Conservation (phyloP, 1,284 basidiomycete species). For the Sporisorium graminicola region DNA sequence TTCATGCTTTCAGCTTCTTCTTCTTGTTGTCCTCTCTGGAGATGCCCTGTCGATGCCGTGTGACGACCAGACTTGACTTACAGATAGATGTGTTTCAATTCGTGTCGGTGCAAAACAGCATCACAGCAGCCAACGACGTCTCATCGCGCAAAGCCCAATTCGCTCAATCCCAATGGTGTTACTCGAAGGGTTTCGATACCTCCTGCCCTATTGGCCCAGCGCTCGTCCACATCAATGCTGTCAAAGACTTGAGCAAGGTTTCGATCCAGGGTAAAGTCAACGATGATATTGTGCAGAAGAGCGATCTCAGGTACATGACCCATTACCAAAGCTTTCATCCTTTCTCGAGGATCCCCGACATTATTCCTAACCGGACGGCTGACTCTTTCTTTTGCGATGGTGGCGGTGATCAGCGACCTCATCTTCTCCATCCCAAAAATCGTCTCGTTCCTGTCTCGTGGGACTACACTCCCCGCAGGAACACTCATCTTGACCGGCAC, state of each 20-base stretch:
- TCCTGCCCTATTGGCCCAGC: slow-evolving; percentile 71
- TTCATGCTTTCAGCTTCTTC: too few relatives aligned
- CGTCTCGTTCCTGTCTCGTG: slow-evolving; percentile 67
- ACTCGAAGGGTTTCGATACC: slow-evolving; percentile 71
- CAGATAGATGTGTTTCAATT: too few relatives aligned
- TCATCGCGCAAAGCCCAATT: slow-evolving; percentile 68
- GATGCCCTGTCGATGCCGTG: too few relatives aligned
- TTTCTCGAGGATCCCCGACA: too few relatives aligned
- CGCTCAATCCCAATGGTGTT: slow-evolving; percentile 69
- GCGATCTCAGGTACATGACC: slow-evolving; percentile 70
- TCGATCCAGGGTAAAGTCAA: slow-evolving; percentile 67
- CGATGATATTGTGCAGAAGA: slow-evolving; percentile 69
- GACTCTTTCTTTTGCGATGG: too few relatives aligned
- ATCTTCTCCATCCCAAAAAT: slow-evolving; percentile 71
- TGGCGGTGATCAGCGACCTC: slow-evolving; percentile 56
- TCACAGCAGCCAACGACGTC: slow-evolving; percentile 71
- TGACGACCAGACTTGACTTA: too few relatives aligned
- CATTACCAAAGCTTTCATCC: slow-evolving; percentile 51
- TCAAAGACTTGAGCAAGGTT: slow-evolving; percentile 59
- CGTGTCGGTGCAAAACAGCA: slow-evolving; percentile 18
- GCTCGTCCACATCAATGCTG: slow-evolving; percentile 61
- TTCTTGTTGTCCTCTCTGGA: not conserved
- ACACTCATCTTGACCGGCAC: slow-evolving; percentile 68
- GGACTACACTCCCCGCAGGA: slow-evolving; percentile 52
- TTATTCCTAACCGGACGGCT: too few relatives aligned